Percentiles rank a stretch among this genome's conserved stretches.
phyloP scores from a whole-genome alignment of 768 basidiomycete species.

The Epithele typhae region DNA sequence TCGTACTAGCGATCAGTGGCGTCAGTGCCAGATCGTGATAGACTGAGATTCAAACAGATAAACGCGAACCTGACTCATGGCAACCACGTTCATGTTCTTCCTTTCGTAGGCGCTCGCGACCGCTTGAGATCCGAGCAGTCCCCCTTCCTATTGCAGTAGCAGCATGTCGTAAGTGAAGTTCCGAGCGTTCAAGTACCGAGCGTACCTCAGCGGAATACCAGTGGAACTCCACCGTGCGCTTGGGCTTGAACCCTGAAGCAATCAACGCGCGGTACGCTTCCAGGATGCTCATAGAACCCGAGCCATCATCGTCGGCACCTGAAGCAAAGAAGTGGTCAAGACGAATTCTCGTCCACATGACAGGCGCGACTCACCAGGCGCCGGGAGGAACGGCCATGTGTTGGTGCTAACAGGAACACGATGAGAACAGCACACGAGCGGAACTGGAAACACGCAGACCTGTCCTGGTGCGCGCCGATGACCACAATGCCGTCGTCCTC shows the following conservation, averaged over 20 bases:
- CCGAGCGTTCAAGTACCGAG: conserved; percentile 4
- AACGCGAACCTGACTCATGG: conserved; percentile 71
- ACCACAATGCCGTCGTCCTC: conserved; percentile 61
- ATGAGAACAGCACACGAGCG: neutral
- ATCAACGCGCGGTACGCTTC: conserved; percentile 73
- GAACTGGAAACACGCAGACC: conserved; percentile 33
- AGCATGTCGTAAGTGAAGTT: neutral
- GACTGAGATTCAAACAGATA: conserved; percentile 6
- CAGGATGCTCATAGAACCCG: conserved; percentile 74
- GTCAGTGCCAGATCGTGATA: conserved; percentile 15
- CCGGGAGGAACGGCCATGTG: conserved; percentile 71
- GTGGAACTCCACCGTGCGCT: conserved; percentile 69
- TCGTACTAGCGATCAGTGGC: conserved; percentile 52
- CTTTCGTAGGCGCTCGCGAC: conserved; percentile 73
- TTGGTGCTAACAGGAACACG: conserved; percentile 47
- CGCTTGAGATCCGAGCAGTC: conserved; percentile 86
- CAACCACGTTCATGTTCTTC: conserved; percentile 61
- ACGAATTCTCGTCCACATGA: conserved; percentile 15
- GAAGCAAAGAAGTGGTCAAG: conserved; percentile 25
- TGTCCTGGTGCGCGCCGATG: conserved; percentile 81
- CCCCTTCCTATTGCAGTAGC: conserved; percentile 56
- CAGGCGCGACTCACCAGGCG: conserved; percentile 51
- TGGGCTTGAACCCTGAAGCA: conserved; percentile 62
- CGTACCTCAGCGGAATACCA: conserved; percentile 80
- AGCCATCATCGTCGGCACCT: conserved; percentile 65